These are phyloP conservation scores for Ilyonectria mors-panacis DNA, from an alignment of 2,329 filamentous ascomycete genomes.

Conservation along the genomic window DNA sequence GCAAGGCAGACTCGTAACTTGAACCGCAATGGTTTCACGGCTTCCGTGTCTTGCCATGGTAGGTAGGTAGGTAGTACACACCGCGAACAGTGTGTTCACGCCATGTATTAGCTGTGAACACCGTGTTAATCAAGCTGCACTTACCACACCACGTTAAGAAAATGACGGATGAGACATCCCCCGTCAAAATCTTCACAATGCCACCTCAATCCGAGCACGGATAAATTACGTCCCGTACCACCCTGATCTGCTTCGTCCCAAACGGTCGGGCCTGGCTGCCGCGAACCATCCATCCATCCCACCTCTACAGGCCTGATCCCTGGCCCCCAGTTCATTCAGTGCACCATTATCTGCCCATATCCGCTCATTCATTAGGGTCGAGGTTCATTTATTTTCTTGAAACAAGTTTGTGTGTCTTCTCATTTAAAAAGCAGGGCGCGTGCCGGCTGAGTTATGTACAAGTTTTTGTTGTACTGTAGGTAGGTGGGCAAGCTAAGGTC, in stretches of 20 bases:
- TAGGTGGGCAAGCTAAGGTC: conserved; percentile 10
- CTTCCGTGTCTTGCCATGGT: no score
- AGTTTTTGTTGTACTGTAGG: neutral
- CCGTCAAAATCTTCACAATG: neutral
- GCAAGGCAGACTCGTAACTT: no score
- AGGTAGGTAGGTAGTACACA: no score
- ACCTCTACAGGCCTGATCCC: conserved; percentile 12
- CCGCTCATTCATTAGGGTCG: conserved; percentile 10
- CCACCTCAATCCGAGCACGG: neutral
- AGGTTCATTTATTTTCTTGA: conserved; percentile 3
- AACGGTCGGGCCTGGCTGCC: neutral
- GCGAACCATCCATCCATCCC: neutral
- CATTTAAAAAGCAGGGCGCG: conserved; percentile 9
- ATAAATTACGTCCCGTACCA: neutral
- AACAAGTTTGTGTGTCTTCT: conserved; percentile 3
- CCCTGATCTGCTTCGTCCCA: conserved; percentile 1
- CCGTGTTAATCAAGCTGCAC: neutral
- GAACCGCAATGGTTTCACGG: no score
- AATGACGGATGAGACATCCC: neutral
- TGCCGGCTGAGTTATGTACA: conserved; percentile 8
- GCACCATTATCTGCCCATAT: conserved; percentile 13
- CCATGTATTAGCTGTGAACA: no score
- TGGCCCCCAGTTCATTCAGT: neutral
- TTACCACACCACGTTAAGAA: neutral
- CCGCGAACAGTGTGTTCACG: no score